Evolutionary conservation across 78 protist species (phyloP), one percentile per base, ranked within the genome.

Genomic region (Trichosphaerium sp.): DNA sequence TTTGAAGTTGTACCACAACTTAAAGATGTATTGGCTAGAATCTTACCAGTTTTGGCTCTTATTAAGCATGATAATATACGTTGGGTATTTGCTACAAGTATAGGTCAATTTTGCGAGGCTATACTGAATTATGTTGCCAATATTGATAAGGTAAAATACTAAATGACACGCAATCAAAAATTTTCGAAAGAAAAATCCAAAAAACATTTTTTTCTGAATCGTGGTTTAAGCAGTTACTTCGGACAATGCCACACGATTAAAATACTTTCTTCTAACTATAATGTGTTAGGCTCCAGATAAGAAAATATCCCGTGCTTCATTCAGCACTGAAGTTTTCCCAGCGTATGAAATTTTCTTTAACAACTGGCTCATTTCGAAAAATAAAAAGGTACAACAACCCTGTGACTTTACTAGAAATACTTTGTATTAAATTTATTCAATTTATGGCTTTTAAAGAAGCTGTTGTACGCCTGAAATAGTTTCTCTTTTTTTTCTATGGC

Each of bases 31-130:
- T 41, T 84, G 21, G 64, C 74, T 28, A 32, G 82, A n/a, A 37
- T 74, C 10, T 37, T 84, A 21, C 85, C 90, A 40, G 43, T 84
- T n/a, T 54, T 84, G 29, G 77, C 56, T 29, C 3, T 60, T n/a
- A 79, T 84, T 41, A 79, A 74, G 40, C 90, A 80, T 41, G 85
- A 84, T 68, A 84, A 84, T 55, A 43, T 73, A 37, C 70, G 65
- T 39, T 84, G 90, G 90, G 90, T 79, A 40, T 80, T 84, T 34
- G 88, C 88, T 4, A 48, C 85, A 54, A 74, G 80, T 23, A 28
- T 79, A 8, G 77, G 82, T 23, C 74, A 79, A 32, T 73, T 84
- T 41, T 59, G 81, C 31, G 90, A 84, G 54, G 82, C 78, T n/a
- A 74, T 80, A 28, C 74, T 47, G 0, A 6, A 28, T 18, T 84